These are phyloP conservation scores for Elaeis guineensis DNA, from an alignment of 176 grass and related monocot species.

Conservation along the genomic window DNA sequence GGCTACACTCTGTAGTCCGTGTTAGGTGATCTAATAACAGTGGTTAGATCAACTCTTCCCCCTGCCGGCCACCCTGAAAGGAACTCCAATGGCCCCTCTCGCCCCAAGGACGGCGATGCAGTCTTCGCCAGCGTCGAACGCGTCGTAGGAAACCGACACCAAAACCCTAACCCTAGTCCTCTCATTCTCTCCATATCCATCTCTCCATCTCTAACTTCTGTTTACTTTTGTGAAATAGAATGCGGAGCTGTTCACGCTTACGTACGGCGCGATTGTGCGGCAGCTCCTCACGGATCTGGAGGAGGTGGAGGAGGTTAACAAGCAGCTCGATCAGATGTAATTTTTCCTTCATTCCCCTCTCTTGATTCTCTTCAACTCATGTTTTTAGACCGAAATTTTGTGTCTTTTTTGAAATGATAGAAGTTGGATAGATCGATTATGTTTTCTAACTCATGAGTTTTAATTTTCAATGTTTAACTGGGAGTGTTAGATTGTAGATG, in stretches of 20 bases:
- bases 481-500: no score
- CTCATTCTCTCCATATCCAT: background rate
- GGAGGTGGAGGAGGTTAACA: conserved; percentile 99
- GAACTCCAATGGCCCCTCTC: conserved; percentile 36
- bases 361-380: background rate
- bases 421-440: no score
- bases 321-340: conserved; percentile 99
- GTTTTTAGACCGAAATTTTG: no score
- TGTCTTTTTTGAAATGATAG: no score
- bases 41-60: no score
- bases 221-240: conserved; percentile 30
- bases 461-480: no score
- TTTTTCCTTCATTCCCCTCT: background rate
- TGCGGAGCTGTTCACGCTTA: conserved; percentile 96
- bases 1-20: no score
- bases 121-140: conserved; percentile 94
- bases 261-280: conserved; percentile 90
- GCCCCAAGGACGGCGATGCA: conserved; percentile 73
- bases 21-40: no score
- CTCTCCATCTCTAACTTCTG: background rate
- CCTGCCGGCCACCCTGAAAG: no score
- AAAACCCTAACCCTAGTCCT: background rate
- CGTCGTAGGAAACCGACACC: conserved; percentile 47
- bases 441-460: no score
- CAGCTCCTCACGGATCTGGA: conserved; percentile 98